Percentiles rank a stretch among this genome's conserved stretches.
These are phyloP conservation scores for Sonneratia alba DNA, from an alignment of 345 rosid species.

Conservation along the genomic window DNA sequence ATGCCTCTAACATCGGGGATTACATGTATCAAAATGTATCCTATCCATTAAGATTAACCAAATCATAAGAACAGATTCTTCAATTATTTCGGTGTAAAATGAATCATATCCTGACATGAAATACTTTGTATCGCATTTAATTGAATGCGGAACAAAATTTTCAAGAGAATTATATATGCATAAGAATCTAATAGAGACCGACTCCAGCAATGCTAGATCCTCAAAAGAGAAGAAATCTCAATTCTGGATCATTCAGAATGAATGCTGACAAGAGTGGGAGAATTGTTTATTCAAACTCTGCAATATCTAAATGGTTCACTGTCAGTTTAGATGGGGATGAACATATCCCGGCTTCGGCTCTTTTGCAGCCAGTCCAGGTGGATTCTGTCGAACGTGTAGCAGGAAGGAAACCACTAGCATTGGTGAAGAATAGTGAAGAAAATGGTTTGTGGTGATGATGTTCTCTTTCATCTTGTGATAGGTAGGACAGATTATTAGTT, in stretches of 20 bases:
- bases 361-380: slow-evolving; percentile 10
- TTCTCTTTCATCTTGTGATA: neutral
- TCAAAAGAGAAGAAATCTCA: neutral
- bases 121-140: no score
- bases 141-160: no score
- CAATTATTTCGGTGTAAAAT: no score
- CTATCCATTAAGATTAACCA: no score
- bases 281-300: slow-evolving; percentile 13
- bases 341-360: slow-evolving; percentile 13
- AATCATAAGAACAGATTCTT: no score
- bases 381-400: neutral
- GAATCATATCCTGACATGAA: no score
- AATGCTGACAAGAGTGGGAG: neutral
- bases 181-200: neutral
- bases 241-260: slow-evolving; percentile 1
- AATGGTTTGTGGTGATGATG: slow-evolving; percentile 10
- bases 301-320: slow-evolving; percentile 17
- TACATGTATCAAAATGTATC: no score
- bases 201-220: slow-evolving; percentile 9
- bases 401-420: slow-evolving; percentile 15
- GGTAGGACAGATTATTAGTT: neutral
- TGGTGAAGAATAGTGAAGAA: slow-evolving; percentile 11
- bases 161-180: no score
- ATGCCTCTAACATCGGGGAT: no score
- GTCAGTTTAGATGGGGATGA: slow-evolving; percentile 10